Percentiles rank a stretch among this genome's conserved stretches.
These are phyloP conservation scores for Scytalidium sp. DNA, from an alignment of 2,329 filamentous ascomycete genomes.

Conservation along the genomic window DNA sequence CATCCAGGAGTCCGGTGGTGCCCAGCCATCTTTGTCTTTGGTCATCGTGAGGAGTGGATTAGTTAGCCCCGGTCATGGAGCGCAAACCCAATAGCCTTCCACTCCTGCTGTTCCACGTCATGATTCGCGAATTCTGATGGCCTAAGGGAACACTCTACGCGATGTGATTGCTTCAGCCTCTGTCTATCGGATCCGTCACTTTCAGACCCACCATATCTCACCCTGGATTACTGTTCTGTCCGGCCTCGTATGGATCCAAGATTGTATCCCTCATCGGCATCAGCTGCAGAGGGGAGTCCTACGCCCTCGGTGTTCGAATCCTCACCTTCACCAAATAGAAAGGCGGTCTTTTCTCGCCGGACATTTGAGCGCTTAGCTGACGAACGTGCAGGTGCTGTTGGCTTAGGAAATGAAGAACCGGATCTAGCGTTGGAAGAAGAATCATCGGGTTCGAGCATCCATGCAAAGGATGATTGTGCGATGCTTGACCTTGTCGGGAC, in stretches of 20 bases:
- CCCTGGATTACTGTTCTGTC: conserved; percentile 11
- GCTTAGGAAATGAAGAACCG: conserved; percentile 20
- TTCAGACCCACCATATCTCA: neutral
- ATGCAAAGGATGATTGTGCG: conserved; percentile 73
- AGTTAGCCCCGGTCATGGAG: neutral
- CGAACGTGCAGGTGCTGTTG: conserved; percentile 23
- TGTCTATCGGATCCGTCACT: neutral
- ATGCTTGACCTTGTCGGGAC: conserved; percentile 63
- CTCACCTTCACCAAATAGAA: conserved; percentile 29
- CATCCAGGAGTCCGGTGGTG: neutral
- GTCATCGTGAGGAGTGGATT: neutral
- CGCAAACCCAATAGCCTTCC: neutral
- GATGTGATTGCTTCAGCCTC: neutral
- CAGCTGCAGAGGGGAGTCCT: conserved; percentile 13
- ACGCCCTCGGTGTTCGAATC: conserved; percentile 6
- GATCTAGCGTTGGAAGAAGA: conserved; percentile 11
- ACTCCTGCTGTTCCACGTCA: neutral
- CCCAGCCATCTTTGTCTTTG: neutral
- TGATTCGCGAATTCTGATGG: neutral
- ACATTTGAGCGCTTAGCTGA: conserved; percentile 21
- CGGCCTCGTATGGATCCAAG: conserved; percentile 20
- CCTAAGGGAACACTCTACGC: neutral
- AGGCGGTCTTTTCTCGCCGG: conserved; percentile 28
- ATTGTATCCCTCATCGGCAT: conserved; percentile 24
- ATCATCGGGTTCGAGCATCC: conserved; percentile 63